Conservation (phyloP, 116 monocot species). For the Papilionanthe hybrid region DNA sequence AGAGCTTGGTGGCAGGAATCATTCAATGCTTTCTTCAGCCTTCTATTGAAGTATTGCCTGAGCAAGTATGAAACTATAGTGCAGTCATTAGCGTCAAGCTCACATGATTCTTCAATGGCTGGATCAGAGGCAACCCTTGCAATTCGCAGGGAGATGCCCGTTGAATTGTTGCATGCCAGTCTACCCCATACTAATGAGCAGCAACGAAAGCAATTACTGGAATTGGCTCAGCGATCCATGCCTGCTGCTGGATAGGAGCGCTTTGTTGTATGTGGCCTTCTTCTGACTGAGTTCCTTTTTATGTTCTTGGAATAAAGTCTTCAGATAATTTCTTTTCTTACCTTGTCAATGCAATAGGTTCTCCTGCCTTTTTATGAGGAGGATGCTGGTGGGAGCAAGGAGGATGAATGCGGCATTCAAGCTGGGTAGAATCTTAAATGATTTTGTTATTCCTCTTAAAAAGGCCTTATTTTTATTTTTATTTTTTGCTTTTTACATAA, state of each 20-base stretch:
- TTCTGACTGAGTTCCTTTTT: not conserved
- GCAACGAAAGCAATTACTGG: constrained; percentile 20
- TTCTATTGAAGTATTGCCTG: constrained; percentile 37
- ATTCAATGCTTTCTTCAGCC: constrained; percentile 44
- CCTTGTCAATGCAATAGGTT: not conserved
- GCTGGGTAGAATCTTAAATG: not conserved
- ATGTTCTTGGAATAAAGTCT: not conserved
- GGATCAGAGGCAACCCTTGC: constrained; percentile 16
- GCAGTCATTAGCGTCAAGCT: constrained; percentile 10
- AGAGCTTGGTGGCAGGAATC: constrained; percentile 46
- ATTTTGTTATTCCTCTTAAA: not conserved
- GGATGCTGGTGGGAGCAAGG: not conserved
- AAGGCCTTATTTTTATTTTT: not conserved
- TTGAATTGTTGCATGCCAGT: constrained; percentile 30
- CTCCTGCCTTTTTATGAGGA: not conserved
- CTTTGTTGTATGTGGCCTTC: not conserved
- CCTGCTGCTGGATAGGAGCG: not conserved
- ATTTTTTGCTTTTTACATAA: not conserved
- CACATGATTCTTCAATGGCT: not conserved
- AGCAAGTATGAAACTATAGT: constrained; percentile 37
- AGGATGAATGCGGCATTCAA: not conserved
- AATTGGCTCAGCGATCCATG: constrained; percentile 22
- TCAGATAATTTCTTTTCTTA: not conserved
- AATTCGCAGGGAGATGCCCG: constrained; percentile 28
- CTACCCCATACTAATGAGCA: constrained; percentile 28